Conservation (phyloP, 768 basidiomycete species). For the Suillus sp. region DNA sequence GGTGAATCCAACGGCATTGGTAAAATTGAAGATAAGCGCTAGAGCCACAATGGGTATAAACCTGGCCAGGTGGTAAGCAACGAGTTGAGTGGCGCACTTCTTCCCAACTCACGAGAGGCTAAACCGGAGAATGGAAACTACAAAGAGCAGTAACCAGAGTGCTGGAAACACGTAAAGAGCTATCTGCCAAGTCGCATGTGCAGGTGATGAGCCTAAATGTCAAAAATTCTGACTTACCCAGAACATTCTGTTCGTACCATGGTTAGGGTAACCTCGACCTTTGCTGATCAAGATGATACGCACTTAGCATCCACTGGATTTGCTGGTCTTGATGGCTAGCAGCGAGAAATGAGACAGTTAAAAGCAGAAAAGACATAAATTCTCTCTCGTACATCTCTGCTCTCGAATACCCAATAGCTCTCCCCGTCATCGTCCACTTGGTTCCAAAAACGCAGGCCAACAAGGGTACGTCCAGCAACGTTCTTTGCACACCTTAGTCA, state of each 20-base stretch:
- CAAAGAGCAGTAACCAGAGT: conserved; percentile 83
- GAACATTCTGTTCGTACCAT: conserved; percentile 68
- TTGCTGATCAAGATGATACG: conserved; percentile 26
- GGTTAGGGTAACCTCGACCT: conserved; percentile 15
- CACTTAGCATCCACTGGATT: conserved; percentile 89
- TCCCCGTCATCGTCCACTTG: conserved; percentile 97
- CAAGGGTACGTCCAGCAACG: conserved; percentile 89
- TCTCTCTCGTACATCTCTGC: conserved; percentile 78
- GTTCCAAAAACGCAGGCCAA: conserved; percentile 97
- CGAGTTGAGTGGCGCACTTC: conserved; percentile 10
- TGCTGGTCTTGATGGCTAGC: conserved; percentile 82
- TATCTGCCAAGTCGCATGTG: conserved; percentile 47
- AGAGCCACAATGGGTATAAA: conserved; percentile 94
- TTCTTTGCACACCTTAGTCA: conserved; percentile 54
- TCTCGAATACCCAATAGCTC: conserved; percentile 97
- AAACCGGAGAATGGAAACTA: conserved; percentile 89
- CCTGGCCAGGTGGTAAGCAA: conserved; percentile 41
- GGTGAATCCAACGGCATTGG: conserved; percentile 95
- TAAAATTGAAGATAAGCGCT: conserved; percentile 94
- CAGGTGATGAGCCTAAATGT: conserved; percentile 20
- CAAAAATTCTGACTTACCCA: conserved; percentile 59
- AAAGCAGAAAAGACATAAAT: conserved; percentile 5
- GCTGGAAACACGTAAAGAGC: conserved; percentile 89
- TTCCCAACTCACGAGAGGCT: conserved; percentile 70
- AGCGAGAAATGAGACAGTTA: conserved; percentile 1